Evolutionary conservation across 306 rosid genomes (phyloP).

Genomic region (Sphenostylis stenocarpa): DNA sequence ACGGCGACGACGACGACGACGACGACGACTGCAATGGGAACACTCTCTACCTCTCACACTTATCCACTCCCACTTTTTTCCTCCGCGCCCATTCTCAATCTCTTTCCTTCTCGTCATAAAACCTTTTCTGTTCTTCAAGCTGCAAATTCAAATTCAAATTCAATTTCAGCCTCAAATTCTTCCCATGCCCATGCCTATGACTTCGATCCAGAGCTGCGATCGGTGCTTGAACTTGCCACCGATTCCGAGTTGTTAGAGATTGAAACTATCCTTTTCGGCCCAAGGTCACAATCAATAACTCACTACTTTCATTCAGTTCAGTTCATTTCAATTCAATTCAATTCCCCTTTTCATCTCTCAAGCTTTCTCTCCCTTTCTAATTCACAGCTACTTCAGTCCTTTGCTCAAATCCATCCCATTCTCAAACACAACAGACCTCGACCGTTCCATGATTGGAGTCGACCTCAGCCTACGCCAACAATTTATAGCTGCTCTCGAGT

Average conservation of each 20-base stretch:
- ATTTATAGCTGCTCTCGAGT: conserved; percentile 67
- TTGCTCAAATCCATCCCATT: conserved; percentile 74
- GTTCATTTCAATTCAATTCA: too few species aligned
- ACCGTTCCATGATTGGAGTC: conserved; percentile 65
- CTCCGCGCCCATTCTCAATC: not conserved
- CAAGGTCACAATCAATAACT: conserved; percentile 40
- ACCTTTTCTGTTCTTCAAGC: conserved; percentile 50
- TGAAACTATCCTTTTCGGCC: conserved; percentile 81
- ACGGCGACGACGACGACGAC: too few species aligned
- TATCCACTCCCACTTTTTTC: not conserved
- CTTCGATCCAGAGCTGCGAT: conserved; percentile 73
- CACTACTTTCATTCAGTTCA: too few species aligned
- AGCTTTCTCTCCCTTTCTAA: not conserved
- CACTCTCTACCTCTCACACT: not conserved
- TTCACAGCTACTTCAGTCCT: conserved; percentile 88
- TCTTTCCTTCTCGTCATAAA: not conserved
- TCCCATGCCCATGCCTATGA: not conserved
- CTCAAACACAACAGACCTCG: conserved; percentile 44
- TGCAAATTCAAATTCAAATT: conserved; percentile 35
- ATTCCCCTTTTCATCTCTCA: not conserved
- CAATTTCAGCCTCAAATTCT: not conserved
- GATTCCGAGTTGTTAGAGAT: conserved; percentile 78
- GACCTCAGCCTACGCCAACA: conserved; percentile 77
- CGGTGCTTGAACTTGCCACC: conserved; percentile 83
- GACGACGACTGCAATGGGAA: too few species aligned